phyloP scores from a whole-genome alignment of 208 protist species.

The Leishmania tropica region DNA sequence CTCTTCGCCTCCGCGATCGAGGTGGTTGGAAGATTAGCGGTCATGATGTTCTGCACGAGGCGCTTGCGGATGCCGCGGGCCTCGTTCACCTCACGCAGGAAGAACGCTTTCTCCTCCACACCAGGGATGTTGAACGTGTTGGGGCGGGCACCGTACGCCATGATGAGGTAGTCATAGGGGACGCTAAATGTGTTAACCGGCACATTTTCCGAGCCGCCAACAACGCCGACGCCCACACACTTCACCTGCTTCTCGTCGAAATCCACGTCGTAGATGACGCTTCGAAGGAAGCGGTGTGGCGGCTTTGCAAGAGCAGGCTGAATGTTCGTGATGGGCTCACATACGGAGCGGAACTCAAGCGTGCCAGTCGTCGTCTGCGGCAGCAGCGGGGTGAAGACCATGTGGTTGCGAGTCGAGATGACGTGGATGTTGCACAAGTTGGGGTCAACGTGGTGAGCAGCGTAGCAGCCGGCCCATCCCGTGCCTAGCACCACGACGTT shows the following conservation, averaged over 20 bases:
- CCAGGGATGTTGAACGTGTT: slow-evolving; percentile 95
- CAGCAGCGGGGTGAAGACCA: slow-evolving; percentile 96
- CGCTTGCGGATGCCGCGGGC: slow-evolving; percentile 88
- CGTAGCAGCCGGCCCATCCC: slow-evolving; percentile 91
- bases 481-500: slow-evolving; percentile 91
- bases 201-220: slow-evolving; percentile 63
- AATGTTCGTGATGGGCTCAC: slow-evolving; percentile 87
- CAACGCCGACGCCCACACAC: slow-evolving; percentile 77
- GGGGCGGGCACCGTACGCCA: slow-evolving; percentile 86
- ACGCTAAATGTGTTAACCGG: slow-evolving; percentile 81
- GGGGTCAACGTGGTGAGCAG: slow-evolving; percentile 74
- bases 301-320: slow-evolving; percentile 81
- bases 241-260: slow-evolving; percentile 74
- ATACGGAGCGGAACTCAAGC: slow-evolving; percentile 90
- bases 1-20: slow-evolving; percentile 72
- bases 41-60: slow-evolving; percentile 94
- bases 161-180: slow-evolving; percentile 92
- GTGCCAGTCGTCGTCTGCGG: slow-evolving; percentile 92
- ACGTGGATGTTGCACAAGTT: slow-evolving; percentile 86
- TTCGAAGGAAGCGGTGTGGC: slow-evolving; percentile 79
- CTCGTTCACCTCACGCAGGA: slow-evolving; percentile 91
- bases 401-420: slow-evolving; percentile 92
- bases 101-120: slow-evolving; percentile 88
- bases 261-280: slow-evolving; percentile 81
- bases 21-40: slow-evolving; percentile 84